Evolutionary conservation across 2,329 filamentous ascomycete species (phyloP), one percentile per base, ranked within the genome.

Genomic region (Hypocreales sp.): DNA sequence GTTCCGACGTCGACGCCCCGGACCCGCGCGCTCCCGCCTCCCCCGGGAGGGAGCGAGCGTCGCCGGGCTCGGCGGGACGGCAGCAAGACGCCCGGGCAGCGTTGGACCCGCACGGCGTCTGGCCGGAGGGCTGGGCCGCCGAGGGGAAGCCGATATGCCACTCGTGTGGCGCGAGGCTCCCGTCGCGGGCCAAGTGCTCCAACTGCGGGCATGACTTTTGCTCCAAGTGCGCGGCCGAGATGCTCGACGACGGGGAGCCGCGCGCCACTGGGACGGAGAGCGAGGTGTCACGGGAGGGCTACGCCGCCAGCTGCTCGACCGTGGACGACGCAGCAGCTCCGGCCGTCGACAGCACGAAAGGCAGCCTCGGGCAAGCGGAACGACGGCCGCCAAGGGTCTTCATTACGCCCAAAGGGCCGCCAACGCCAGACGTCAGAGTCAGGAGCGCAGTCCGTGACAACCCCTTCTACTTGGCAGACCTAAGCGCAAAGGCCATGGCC

Each of bases 121-220:
- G 50, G 13, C 62, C 64, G 18, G 41, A 50, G 17, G 56, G 58
- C 27, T 62, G 57, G 59, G 46, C 60, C 23, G 58, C 56, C 28
- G 55, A 61, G 21, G 49, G 53, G 23, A 39, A 42, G 22, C 55
- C 51, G 28, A 43, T 58, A 15, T 71, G 66, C 33, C 66, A 69
- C 36, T 44, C 61, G 8, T 72, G 65, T 36, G 56, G 55, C 9
- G 50, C 53, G 24, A 47, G 45, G 22, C 51, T 59, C 20, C 46
- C 40, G 24, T 45, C 48, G 9, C 45, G 48, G 17, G 46, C 46
- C 7, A 50, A 50, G 24, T 71, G 64, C 35, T 40, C 48, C 17
- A 53, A 52, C 22, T 71, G 66, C 35, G 61, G 60, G 1, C 67
- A 71, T 39, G 52, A 49, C 8, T 53, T 64, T 11, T 71, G 65